These are phyloP conservation scores for Cyberlindnera maritima DNA, from an alignment of 805 yeast species.

Conservation along the genomic window DNA sequence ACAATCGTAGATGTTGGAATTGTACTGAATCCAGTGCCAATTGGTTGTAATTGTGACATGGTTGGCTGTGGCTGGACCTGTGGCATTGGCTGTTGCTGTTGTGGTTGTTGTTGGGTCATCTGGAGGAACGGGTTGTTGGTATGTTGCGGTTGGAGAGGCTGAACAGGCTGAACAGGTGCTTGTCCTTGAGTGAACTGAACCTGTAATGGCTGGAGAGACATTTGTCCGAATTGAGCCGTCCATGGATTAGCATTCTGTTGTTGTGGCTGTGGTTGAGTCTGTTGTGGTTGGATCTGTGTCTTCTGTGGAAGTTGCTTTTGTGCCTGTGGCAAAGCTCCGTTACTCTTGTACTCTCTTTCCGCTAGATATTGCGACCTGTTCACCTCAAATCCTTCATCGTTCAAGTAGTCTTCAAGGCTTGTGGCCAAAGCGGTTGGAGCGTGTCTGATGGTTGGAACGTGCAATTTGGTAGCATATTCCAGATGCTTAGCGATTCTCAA, in stretches of 20 bases:
- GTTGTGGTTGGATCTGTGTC: constrained; percentile 20
- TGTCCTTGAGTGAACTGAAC: constrained; percentile 17
- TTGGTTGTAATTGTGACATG: constrained; percentile 22
- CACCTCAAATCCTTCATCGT: constrained; percentile 79
- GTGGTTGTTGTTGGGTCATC: constrained; percentile 20
- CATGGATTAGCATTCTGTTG: constrained; percentile 17
- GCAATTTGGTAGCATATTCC: constrained; percentile 82
- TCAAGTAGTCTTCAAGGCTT: constrained; percentile 82
- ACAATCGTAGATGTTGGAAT: constrained; percentile 20
- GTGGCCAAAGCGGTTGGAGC: constrained; percentile 92
- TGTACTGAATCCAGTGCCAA: constrained; percentile 22
- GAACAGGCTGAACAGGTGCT: constrained; percentile 1
- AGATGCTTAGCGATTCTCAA: constrained; percentile 86
- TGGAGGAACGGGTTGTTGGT: constrained; percentile 24
- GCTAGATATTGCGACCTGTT: constrained; percentile 76
- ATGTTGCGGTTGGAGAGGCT: constrained; percentile 17
- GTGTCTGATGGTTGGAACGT: constrained; percentile 93
- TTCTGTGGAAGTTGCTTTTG: neutral
- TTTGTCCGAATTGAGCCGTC: constrained; percentile 16
- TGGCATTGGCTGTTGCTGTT: constrained; percentile 7
- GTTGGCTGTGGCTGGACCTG: constrained; percentile 16
- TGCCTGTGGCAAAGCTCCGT: constrained; percentile 6
- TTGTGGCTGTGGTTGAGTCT: constrained; percentile 21
- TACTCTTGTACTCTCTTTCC: constrained; percentile 49
- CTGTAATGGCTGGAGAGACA: constrained; percentile 17